These are phyloP conservation scores for Chlorophyllum brunneum DNA, from an alignment of 768 basidiomycete genomes.

Conservation along the genomic window DNA sequence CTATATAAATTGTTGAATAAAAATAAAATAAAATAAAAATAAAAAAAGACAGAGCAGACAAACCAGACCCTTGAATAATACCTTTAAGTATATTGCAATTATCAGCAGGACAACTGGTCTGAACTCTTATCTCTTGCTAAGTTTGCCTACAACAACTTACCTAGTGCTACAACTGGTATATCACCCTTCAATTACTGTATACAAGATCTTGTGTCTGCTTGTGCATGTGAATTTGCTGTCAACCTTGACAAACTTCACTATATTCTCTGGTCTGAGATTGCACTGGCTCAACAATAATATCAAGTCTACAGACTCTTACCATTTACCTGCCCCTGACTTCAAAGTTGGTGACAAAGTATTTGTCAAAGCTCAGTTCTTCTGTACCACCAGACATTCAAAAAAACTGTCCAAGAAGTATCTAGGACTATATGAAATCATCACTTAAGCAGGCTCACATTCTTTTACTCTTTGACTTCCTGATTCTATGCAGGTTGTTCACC, in stretches of 20 bases:
- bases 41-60: too few species aligned
- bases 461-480: slow-evolving; percentile 20
- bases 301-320: neutral
- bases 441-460: slow-evolving; percentile 16
- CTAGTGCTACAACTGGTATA: too few species aligned
- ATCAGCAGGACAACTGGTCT: too few species aligned
- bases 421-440: slow-evolving; percentile 20
- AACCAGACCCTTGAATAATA: too few species aligned
- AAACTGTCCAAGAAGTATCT: slow-evolving; percentile 19
- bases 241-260: slow-evolving; percentile 7
- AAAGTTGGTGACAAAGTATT: slow-evolving; percentile 14
- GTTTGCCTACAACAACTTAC: too few species aligned
- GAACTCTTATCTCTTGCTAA: too few species aligned
- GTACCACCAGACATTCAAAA: too few species aligned
- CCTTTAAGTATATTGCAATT: too few species aligned
- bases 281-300: neutral
- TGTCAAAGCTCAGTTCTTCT: too few species aligned
- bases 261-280: neutral
- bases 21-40: too few species aligned
- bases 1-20: too few species aligned
- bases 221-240: slow-evolving; percentile 5
- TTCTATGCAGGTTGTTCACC: slow-evolving; percentile 17
- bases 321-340: neutral
- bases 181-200: slow-evolving; percentile 20
- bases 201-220: slow-evolving; percentile 6